These are phyloP conservation scores for Dactylellina leptospora DNA, from an alignment of 2,329 filamentous ascomycete species.

Conservation along the genomic window DNA sequence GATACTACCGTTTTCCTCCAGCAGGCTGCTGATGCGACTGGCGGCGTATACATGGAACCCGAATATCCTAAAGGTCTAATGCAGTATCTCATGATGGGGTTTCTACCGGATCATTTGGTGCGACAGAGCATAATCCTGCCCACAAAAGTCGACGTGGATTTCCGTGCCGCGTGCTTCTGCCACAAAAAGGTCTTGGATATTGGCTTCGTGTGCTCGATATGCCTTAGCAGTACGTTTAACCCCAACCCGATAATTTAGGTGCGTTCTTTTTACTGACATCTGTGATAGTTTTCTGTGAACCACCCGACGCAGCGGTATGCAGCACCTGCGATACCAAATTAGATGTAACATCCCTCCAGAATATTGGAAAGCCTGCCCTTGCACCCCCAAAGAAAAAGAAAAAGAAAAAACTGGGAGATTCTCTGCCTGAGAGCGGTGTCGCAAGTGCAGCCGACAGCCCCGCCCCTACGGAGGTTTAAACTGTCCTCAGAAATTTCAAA, in stretches of 20 bases:
- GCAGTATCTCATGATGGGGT: conserved; percentile 91
- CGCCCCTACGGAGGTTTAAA: conserved; percentile 60
- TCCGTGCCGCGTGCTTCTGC: conserved; percentile 97
- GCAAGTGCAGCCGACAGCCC: conserved; percentile 71
- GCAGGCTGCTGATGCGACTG: conserved; percentile 81
- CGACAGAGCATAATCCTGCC: conserved; percentile 76
- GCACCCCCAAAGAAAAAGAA: conserved; percentile 77
- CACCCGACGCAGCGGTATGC: conserved; percentile 72
- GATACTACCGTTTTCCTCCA: conserved; percentile 91
- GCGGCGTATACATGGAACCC: conserved; percentile 73
- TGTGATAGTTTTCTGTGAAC: conserved; percentile 74
- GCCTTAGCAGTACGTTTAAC: conserved; percentile 75
- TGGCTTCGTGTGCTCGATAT: conserved; percentile 95
- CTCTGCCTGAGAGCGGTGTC: conserved; percentile 64
- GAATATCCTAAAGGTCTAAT: conserved; percentile 75
- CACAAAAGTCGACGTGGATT: conserved; percentile 87
- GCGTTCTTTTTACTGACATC: background rate
- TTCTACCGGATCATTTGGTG: conserved; percentile 76
- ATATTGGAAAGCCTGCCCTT: conserved; percentile 81
- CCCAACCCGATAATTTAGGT: background rate
- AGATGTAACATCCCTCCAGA: conserved; percentile 67
- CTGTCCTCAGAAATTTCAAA: conserved; percentile 54
- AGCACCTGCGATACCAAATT: conserved; percentile 84
- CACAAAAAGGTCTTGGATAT: conserved; percentile 89
- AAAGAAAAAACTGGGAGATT: conserved; percentile 66